Evolutionary conservation across 2,329 filamentous ascomycete species (phyloP).

Genomic region (Botryotinia convoluta): DNA sequence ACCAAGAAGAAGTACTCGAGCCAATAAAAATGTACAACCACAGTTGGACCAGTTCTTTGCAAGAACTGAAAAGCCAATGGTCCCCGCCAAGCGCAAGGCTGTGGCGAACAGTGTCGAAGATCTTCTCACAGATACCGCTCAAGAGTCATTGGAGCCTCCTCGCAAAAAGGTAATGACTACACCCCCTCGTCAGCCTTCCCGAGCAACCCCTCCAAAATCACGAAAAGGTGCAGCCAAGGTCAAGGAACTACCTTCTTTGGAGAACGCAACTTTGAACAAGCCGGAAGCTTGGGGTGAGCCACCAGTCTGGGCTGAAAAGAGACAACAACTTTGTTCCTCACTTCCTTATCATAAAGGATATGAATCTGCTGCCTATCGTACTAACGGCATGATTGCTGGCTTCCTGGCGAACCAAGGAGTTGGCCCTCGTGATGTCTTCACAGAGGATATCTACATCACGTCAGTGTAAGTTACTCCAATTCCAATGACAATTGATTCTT

Average conservation of each 20-base stretch:
- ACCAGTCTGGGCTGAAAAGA: slow-evolving; percentile 54
- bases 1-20: background rate
- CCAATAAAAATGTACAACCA: background rate
- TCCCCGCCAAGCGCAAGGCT: slow-evolving; percentile 1
- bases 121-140: background rate
- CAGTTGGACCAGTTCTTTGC: background rate
- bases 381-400: slow-evolving; percentile 49
- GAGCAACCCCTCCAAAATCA: background rate
- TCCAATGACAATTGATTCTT: background rate
- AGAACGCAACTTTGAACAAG: slow-evolving; percentile 22
- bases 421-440: slow-evolving; percentile 56
- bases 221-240: background rate
- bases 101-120: background rate
- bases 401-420: slow-evolving; percentile 58
- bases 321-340: slow-evolving; percentile 62
- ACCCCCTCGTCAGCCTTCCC: background rate
- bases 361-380: slow-evolving; percentile 57
- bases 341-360: slow-evolving; percentile 60
- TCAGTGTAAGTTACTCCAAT: slow-evolving; percentile 49
- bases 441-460: slow-evolving; percentile 61
- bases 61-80: background rate
- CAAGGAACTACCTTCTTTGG: background rate
- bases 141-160: background rate
- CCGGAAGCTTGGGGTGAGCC: slow-evolving; percentile 40
- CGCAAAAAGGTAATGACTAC: background rate